phyloP scores from a whole-genome alignment of 139 green algal species.

The Closterium sp. region DNA sequence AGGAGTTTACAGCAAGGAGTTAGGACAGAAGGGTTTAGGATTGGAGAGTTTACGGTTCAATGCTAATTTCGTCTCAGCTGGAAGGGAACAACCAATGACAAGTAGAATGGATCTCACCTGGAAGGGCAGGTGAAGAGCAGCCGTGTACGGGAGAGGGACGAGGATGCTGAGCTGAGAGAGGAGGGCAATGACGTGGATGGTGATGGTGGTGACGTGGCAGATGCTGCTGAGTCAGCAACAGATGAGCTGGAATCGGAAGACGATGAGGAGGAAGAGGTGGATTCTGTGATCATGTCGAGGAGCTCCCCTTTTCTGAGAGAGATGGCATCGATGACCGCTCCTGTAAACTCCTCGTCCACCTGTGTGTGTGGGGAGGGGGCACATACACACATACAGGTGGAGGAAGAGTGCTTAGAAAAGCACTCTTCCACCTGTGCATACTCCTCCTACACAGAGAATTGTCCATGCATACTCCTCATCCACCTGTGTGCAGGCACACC shows the following conservation, averaged over 20 bases:
- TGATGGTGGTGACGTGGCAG: constrained; percentile 10
- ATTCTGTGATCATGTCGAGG: constrained; percentile 62
- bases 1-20: too few relatives aligned
- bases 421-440: too few relatives aligned
- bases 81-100: too few relatives aligned
- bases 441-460: too few relatives aligned
- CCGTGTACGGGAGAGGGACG: constrained; percentile 54
- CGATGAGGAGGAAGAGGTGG: background rate
- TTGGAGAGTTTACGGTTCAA: too few relatives aligned
- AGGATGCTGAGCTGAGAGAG: background rate
- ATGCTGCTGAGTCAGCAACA: background rate
- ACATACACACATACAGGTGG: background rate
- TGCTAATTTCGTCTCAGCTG: too few relatives aligned
- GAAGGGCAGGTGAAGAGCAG: constrained; percentile 69
- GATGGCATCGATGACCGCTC: constrained; percentile 69
- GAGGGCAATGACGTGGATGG: background rate
- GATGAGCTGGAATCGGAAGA: background rate
- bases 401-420: too few relatives aligned
- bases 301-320: constrained; percentile 60
- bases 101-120: background rate
- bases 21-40: too few relatives aligned
- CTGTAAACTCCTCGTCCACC: constrained; percentile 65
- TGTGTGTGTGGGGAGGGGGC: background rate
- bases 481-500: too few relatives aligned
- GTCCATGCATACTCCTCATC: too few relatives aligned